A percentile compares a stretch with the other conserved stretches of the same genome.
Conservation (phyloP, 345 rosid species). For the Schrenkiella parvula region DNA sequence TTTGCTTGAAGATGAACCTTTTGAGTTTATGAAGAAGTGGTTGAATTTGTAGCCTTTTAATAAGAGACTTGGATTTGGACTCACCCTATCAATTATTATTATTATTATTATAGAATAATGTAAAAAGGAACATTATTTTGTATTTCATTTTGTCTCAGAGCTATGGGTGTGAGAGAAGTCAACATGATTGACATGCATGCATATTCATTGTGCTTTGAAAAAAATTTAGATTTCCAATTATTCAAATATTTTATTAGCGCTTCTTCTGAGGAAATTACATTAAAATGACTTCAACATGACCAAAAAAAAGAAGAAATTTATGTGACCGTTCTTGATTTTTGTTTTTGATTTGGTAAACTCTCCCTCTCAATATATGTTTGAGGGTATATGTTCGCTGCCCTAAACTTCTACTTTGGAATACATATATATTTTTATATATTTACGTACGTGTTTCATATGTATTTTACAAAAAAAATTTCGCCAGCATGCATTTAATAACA, state of each 20-base stretch:
- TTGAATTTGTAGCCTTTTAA: constrained; percentile 33
- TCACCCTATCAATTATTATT: constrained; percentile 19
- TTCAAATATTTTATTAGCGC: not conserved
- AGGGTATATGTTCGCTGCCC: not conserved
- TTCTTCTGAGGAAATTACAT: not conserved
- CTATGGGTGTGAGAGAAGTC: constrained; percentile 32
- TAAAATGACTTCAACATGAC: not conserved
- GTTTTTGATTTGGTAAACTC: not conserved
- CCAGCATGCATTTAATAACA: no score
- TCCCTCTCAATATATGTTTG: not conserved
- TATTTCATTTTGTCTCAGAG: constrained; percentile 18
- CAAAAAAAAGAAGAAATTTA: not conserved
- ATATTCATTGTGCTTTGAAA: constrained; percentile 27
- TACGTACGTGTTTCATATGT: not conserved
- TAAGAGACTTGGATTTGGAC: constrained; percentile 31
- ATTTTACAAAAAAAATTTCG: no score
- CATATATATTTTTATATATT: not conserved
- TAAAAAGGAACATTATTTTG: not conserved
- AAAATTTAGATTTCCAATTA: not conserved
- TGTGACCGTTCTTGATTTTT: not conserved
- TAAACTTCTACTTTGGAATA: not conserved
- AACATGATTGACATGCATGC: constrained; percentile 40
- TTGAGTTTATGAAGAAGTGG: constrained; percentile 29
- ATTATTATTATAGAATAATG: not conserved
- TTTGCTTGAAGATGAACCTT: constrained; percentile 16